A percentile compares a stretch with the other conserved stretches of the same genome.
Conservation (phyloP, 306 rosid genomes). For the Malus sieversii region DNA sequence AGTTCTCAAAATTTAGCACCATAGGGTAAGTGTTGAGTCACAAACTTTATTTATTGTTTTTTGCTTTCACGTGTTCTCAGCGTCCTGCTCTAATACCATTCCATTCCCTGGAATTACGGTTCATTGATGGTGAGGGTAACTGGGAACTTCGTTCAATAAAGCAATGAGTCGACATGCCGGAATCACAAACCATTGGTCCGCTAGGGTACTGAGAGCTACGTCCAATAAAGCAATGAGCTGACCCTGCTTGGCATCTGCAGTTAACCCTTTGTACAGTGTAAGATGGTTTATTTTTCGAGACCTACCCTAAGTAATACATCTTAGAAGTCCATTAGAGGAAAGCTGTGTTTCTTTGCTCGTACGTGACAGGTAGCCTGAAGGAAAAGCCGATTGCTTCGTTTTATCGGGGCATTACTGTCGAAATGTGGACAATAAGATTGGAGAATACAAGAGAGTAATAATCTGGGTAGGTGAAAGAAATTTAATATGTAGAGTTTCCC, state of each 20-base stretch:
- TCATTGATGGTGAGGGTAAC: constrained; percentile 95
- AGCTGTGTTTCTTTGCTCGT: constrained; percentile 12
- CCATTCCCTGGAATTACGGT: constrained; percentile 76
- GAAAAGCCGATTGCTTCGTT: background rate
- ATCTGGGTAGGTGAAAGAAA: constrained; percentile 5
- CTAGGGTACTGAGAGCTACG: constrained; percentile 90
- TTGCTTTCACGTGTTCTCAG: constrained; percentile 30
- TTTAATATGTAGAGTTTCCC: constrained; percentile 5
- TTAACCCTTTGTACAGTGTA: constrained; percentile 11
- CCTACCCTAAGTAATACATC: background rate
- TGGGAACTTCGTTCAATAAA: constrained; percentile 86
- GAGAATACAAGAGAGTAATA: constrained; percentile 7
- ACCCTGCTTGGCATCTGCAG: constrained; percentile 9
- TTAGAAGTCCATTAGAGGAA: constrained; percentile 16
- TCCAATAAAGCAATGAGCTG: constrained; percentile 42
- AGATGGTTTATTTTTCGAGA: constrained; percentile 3
- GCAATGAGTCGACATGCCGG: constrained; percentile 37
- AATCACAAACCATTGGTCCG: constrained; percentile 68
- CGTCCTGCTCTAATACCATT: constrained; percentile 95
- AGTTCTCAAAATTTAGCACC: background rate
- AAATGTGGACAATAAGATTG: constrained; percentile 14
- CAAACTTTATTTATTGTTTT: background rate
- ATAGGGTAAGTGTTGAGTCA: background rate
- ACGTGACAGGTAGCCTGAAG: constrained; percentile 1
- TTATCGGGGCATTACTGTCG: background rate